A percentile compares a stretch with the other conserved stretches of the same genome.
Evolutionary conservation across 192 early-diverging fungal species (phyloP).

Genomic region (Mortierella claussenii): DNA sequence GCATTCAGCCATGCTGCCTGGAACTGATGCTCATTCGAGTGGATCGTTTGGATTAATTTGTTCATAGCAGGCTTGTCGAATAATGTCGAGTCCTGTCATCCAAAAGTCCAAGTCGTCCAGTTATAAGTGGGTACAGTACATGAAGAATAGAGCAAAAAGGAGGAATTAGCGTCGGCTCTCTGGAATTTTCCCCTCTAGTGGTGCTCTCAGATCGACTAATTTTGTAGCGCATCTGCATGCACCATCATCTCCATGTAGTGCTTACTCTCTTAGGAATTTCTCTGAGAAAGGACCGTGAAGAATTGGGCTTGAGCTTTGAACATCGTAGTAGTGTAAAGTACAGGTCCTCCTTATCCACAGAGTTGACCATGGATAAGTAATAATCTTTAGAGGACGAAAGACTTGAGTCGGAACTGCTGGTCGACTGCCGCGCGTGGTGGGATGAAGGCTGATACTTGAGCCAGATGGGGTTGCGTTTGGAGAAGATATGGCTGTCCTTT

Average conservation of each 20-base stretch:
- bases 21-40: constrained; percentile 63
- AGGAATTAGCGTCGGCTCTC: no score
- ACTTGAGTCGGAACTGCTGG: constrained; percentile 15
- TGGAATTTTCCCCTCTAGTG: no score
- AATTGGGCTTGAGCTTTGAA: constrained; percentile 57
- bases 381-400: constrained; percentile 19
- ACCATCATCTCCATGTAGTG: not conserved
- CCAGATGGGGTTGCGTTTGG: constrained; percentile 65
- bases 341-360: constrained; percentile 90
- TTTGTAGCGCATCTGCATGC: not conserved
- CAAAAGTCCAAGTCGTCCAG: no score
- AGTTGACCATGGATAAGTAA: constrained; percentile 69
- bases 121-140: no score
- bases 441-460: constrained; percentile 43
- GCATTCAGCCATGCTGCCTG: constrained; percentile 85
- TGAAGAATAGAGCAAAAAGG: no score
- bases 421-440: constrained; percentile 22
- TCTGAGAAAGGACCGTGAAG: constrained; percentile 28
- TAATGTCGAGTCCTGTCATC: constrained; percentile 40
- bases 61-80: constrained; percentile 58
- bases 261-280: constrained; percentile 50
- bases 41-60: constrained; percentile 60
- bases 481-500: constrained; percentile 73
- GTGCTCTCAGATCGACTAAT: not conserved
- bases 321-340: constrained; percentile 84